Percentiles rank a stretch among this genome's conserved stretches.
These are phyloP conservation scores for Epichloe coenophiala DNA, from an alignment of 2,329 filamentous ascomycete species.

Conservation along the genomic window DNA sequence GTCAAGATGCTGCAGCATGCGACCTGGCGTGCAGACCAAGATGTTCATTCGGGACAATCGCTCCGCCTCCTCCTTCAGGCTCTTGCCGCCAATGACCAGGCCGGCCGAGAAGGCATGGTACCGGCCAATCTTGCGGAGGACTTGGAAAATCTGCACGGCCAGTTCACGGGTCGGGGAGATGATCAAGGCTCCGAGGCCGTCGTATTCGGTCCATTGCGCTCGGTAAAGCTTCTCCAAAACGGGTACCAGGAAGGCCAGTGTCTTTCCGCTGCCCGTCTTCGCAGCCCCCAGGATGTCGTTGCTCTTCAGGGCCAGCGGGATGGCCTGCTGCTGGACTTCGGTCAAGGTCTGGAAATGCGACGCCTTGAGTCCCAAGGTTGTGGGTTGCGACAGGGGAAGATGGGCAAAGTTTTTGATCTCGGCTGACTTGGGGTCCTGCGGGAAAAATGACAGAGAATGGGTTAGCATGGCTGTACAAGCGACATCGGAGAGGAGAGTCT, in stretches of 20 bases:
- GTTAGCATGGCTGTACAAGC: background rate
- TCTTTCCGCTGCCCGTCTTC: constrained; percentile 93
- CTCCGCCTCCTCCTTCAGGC: constrained; percentile 72
- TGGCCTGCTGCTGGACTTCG: constrained; percentile 81
- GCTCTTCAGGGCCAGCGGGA: constrained; percentile 75
- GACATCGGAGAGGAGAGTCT: background rate
- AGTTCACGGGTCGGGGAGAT: constrained; percentile 90
- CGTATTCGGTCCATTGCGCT: constrained; percentile 75
- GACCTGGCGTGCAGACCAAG: constrained; percentile 83
- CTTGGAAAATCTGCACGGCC: constrained; percentile 93
- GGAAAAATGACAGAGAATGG: background rate
- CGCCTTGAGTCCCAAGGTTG: constrained; percentile 62
- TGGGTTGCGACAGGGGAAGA: constrained; percentile 74
- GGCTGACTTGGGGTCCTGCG: constrained; percentile 45
- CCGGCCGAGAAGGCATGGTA: constrained; percentile 87
- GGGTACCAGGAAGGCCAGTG: constrained; percentile 80
- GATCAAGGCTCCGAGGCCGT: constrained; percentile 84
- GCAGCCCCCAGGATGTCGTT: constrained; percentile 84
- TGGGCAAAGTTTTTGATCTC: constrained; percentile 61
- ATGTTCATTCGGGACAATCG: constrained; percentile 90
- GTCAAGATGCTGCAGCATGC: constrained; percentile 90
- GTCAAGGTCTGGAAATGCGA: constrained; percentile 86
- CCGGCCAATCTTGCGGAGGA: constrained; percentile 77
- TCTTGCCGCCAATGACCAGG: constrained; percentile 87
- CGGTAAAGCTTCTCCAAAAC: constrained; percentile 88